Percentiles rank a stretch among this genome's conserved stretches.
Evolutionary conservation across 768 basidiomycete genomes (phyloP).

Genomic region (Russula sp.): DNA sequence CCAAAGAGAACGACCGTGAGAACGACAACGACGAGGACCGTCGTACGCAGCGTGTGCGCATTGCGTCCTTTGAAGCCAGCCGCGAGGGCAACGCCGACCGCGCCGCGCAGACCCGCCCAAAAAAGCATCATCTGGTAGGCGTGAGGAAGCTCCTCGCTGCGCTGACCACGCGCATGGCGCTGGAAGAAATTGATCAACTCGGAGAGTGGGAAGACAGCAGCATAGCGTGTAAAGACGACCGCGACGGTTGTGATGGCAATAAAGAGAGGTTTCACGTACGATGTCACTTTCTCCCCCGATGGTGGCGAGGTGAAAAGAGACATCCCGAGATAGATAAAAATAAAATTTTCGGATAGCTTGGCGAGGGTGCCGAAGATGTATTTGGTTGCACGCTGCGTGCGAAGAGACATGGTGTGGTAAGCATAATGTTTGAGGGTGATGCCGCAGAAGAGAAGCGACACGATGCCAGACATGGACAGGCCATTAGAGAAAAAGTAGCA

Average conservation of each 20-base stretch:
- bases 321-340: conserved; percentile 98
- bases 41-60: conserved; percentile 85
- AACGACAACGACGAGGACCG: conserved; percentile 93
- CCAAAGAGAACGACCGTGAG: conserved; percentile 93
- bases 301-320: conserved; percentile 92
- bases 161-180: conserved; percentile 77
- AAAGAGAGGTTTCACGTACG: conserved; percentile 93
- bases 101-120: conserved; percentile 96
- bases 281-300: conserved; percentile 68
- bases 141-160: conserved; percentile 89
- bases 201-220: conserved; percentile 92
- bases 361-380: conserved; percentile 95
- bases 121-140: conserved; percentile 99
- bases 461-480: conserved; percentile 91
- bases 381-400: conserved; percentile 90
- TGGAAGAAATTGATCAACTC: conserved; percentile 94
- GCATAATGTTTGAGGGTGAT: conserved; percentile 99
- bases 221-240: conserved; percentile 93
- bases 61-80: conserved; percentile 95
- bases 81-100: conserved; percentile 96
- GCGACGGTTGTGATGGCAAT: conserved; percentile 88
- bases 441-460: conserved; percentile 96
- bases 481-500: conserved; percentile 99
- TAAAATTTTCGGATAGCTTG: conserved; percentile 96
- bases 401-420: conserved; percentile 98